Percentiles rank a stretch among this genome's conserved stretches.
Conservation (phyloP, 2,329 filamentous ascomycete species). For the Penicillium decumbens region DNA sequence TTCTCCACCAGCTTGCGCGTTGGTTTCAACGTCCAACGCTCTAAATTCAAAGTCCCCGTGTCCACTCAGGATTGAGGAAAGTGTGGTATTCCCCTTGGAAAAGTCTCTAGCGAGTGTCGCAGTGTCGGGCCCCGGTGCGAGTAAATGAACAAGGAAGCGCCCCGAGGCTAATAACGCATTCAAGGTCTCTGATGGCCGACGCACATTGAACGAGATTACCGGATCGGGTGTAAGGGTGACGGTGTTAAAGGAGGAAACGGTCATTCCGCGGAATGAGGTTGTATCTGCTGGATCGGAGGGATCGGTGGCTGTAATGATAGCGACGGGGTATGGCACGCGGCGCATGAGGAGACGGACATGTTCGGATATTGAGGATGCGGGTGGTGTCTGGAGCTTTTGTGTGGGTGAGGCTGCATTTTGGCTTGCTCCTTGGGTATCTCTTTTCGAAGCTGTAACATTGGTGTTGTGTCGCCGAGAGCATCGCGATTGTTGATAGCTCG, state of each 20-base stretch:
- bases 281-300: constrained; percentile 25
- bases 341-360: constrained; percentile 50
- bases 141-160: constrained; percentile 51
- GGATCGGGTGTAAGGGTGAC: constrained; percentile 53
- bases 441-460: constrained; percentile 11
- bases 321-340: constrained; percentile 53
- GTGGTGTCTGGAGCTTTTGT: neutral
- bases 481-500: constrained; percentile 5
- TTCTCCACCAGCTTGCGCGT: neutral
- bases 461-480: constrained; percentile 19
- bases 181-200: constrained; percentile 53
- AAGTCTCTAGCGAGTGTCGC: constrained; percentile 40
- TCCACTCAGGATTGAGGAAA: constrained; percentile 25
- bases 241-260: constrained; percentile 59
- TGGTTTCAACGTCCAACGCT: constrained; percentile 6
- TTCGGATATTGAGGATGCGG: constrained; percentile 26
- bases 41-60: constrained; percentile 30
- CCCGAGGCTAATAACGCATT: constrained; percentile 47
- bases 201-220: constrained; percentile 60
- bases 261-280: constrained; percentile 48
- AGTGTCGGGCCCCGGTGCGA: constrained; percentile 33
- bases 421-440: neutral
- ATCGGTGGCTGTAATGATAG: constrained; percentile 50
- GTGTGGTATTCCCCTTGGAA: constrained; percentile 38
- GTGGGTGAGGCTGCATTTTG: neutral